These are phyloP conservation scores for Byssochlamys sp. DNA, from an alignment of 2,329 filamentous ascomycete species.

Conservation along the genomic window DNA sequence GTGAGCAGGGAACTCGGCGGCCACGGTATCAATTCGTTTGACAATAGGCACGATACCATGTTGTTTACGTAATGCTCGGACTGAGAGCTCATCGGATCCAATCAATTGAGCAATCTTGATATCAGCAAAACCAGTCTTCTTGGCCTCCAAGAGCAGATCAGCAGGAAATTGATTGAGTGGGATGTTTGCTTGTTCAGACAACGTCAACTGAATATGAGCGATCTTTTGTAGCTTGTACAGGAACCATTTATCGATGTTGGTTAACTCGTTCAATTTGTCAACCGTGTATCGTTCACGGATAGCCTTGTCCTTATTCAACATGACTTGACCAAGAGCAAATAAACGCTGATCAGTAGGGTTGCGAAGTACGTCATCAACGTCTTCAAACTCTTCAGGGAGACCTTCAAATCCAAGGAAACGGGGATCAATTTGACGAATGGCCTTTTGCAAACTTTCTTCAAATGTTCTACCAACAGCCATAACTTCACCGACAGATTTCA, in stretches of 20 bases:
- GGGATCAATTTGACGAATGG: slow-evolving; percentile 88
- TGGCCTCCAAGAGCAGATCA: slow-evolving; percentile 67
- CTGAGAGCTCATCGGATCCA: slow-evolving; percentile 85
- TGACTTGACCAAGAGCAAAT: slow-evolving; percentile 95
- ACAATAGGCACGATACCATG: slow-evolving; percentile 77
- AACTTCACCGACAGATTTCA: slow-evolving; percentile 99
- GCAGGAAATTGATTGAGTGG: too few species aligned
- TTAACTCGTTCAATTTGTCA: slow-evolving; percentile 95
- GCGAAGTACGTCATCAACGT: too few species aligned
- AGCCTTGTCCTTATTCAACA: too few species aligned
- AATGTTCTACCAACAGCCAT: slow-evolving; percentile 97
- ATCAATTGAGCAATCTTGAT: slow-evolving; percentile 88
- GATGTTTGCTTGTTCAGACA: too few species aligned
- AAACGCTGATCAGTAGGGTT: slow-evolving; percentile 90
- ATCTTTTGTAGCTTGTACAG: slow-evolving; percentile 78
- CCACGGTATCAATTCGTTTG: slow-evolving; percentile 97
- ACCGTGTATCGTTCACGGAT: slow-evolving; percentile 91
- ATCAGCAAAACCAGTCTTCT: slow-evolving; percentile 90
- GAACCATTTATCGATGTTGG: slow-evolving; percentile 99
- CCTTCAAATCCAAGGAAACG: slow-evolving; percentile 93
- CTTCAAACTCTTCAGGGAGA: too few species aligned
- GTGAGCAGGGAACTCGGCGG: slow-evolving; percentile 84
- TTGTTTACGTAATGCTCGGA: slow-evolving; percentile 72
- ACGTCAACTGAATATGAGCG: too few species aligned
- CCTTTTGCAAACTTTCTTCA: slow-evolving; percentile 96